Evolutionary conservation across 1,284 basidiomycete genomes (phyloP).

Genomic region (Coriolopsis trogii): DNA sequence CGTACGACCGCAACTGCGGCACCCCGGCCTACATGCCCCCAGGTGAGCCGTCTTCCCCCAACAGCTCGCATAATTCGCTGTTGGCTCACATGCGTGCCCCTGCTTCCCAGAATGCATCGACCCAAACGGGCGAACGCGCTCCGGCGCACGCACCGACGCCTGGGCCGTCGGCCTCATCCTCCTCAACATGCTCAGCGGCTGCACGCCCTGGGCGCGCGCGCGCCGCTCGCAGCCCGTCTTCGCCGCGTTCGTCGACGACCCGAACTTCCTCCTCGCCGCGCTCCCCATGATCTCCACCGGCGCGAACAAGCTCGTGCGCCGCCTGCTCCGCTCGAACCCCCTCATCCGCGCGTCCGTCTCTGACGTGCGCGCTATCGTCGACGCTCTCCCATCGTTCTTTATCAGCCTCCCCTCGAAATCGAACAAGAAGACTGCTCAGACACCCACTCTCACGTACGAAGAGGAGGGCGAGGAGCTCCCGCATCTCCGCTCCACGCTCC

Average conservation of each 20-base stretch:
- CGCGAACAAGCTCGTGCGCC: conserved; percentile 59
- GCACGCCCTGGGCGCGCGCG: conserved; percentile 86
- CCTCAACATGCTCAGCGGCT: conserved; percentile 80
- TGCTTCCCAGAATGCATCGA: conserved; percentile 28
- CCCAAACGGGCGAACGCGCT: conserved; percentile 32
- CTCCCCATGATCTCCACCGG: conserved; percentile 74
- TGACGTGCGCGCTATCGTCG: conserved; percentile 50
- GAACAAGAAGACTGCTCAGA: conserved; percentile 12
- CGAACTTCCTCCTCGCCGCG: conserved; percentile 64
- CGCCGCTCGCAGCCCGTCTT: conserved; percentile 73
- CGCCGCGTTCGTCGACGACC: conserved; percentile 42
- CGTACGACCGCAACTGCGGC: conserved; percentile 47
- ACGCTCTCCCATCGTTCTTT: conserved; percentile 30
- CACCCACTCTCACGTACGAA: too few species aligned
- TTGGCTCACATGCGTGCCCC: not conserved
- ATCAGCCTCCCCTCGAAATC: too few species aligned
- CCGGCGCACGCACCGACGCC: conserved; percentile 83
- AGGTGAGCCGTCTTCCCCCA: conserved; percentile 34
- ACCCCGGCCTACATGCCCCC: conserved; percentile 62
- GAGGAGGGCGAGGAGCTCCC: conserved; percentile 4
- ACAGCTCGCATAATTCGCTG: too few species aligned
- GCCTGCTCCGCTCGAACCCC: conserved; percentile 59
- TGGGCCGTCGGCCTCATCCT: conserved; percentile 72
- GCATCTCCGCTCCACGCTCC: not conserved
- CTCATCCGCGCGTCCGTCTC: conserved; percentile 54